A percentile compares a stretch with the other conserved stretches of the same genome.
phyloP scores from a whole-genome alignment of 2,329 filamentous ascomycete species.

The Nemania sp. region DNA sequence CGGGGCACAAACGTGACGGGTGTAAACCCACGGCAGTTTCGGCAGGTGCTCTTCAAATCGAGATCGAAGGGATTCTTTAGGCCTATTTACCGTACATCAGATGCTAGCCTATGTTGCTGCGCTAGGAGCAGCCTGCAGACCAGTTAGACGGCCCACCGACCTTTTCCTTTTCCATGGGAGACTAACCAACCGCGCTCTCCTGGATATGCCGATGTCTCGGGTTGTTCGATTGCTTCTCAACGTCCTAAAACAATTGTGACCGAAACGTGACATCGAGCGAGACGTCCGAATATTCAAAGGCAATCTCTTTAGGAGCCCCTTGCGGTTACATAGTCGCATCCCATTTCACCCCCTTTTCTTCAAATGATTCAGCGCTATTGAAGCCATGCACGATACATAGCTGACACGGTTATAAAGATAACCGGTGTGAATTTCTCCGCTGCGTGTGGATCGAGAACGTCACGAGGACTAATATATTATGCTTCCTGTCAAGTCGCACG shows the following conservation, averaged over 20 bases:
- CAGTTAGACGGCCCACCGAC: neutral
- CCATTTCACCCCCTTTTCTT: neutral
- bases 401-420: constrained; percentile 11
- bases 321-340: constrained; percentile 1
- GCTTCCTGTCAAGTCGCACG: constrained; percentile 21
- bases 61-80: constrained; percentile 1
- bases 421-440: constrained; percentile 18
- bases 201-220: constrained; percentile 3
- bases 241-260: neutral
- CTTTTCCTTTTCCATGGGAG: neutral
- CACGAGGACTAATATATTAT: constrained; percentile 33
- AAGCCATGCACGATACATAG: constrained; percentile 1
- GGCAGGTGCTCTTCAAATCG: constrained; percentile 17
- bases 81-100: constrained; percentile 7
- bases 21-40: constrained; percentile 21
- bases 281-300: neutral
- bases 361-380: neutral
- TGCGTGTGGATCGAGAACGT: constrained; percentile 27
- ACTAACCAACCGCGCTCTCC: neutral
- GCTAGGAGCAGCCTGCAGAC: constrained; percentile 2
- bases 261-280: neutral
- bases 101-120: neutral
- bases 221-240: constrained; percentile 6
- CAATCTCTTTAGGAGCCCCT: neutral
- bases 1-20: constrained; percentile 2